Evolutionary conservation across 768 basidiomycete species (phyloP), one percentile per base, ranked within the genome.

Genomic region (Trametopsis cervina): DNA sequence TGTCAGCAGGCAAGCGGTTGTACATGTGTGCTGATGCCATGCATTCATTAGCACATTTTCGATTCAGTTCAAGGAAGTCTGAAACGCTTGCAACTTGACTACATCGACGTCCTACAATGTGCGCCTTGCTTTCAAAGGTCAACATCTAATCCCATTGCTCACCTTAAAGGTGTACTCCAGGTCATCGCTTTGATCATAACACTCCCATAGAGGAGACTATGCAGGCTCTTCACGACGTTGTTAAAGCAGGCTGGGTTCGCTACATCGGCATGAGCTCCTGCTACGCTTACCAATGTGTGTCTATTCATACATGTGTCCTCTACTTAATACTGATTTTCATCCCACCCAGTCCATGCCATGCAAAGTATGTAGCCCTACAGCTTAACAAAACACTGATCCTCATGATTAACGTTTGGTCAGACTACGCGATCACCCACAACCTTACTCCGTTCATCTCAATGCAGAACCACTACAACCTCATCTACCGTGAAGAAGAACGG

Each of bases 81-180:
- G 50, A 64, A 83, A 58, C 73, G 86, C 15, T 70, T 90, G 2
- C 81, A 87, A 40, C 62, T 86, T 22, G 87, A 89, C 44, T 86
- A 88, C 53, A 72, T 90, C 56, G 89, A 89, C 57, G 64, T 89
- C 1, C 64, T 88, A 6, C 86, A 89, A 67, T 84, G 83, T 72
- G 55, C 52, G 69, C 3, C 21, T 18, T 46, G 18, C 10, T 15
- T 39, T 57, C 49, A 64, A n/a, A n/a, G n/a, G n/a, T n/a, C n/a
- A n/a, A n/a, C n/a, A n/a, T 63, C 44, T 42, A 48, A 13, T 57
- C 65, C 15, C 65, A 64, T 0, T 62, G 66, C n/a, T n/a, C n/a
- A n/a, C n/a, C 44, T 20, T 33, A 41, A 61, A 15, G 26, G 3
- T 47, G 63, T 66, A 23, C 58, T 17, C 11, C 37, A 63, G 56